These are phyloP conservation scores for Rhizopogon vesiculosus DNA, from an alignment of 768 basidiomycete species.

Conservation along the genomic window DNA sequence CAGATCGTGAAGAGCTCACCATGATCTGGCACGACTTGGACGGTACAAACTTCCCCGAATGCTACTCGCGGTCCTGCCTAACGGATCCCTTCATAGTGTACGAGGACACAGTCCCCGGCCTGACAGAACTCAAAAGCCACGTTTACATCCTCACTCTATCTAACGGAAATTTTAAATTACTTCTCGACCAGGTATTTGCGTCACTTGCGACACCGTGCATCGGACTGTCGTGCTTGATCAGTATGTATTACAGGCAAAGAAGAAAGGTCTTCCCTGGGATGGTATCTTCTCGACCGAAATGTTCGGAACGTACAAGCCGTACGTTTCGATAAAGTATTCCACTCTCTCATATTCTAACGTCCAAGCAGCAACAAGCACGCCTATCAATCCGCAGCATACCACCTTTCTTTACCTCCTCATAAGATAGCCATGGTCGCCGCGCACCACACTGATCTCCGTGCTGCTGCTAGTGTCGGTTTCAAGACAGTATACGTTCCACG, in stretches of 20 bases:
- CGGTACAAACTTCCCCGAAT: slow-evolving; percentile 29
- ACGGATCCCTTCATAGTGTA: slow-evolving; percentile 36
- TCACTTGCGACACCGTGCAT: not conserved
- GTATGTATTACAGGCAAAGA: slow-evolving; percentile 43
- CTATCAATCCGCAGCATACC: slow-evolving; percentile 44
- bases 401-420: slow-evolving; percentile 40
- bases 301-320: slow-evolving; percentile 66
- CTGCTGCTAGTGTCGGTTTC: slow-evolving; percentile 48
- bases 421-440: slow-evolving; percentile 63
- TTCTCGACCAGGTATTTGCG: slow-evolving; percentile 51
- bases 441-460: slow-evolving; percentile 53
- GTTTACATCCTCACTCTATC: slow-evolving; percentile 50
- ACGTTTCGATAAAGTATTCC: slow-evolving; percentile 12
- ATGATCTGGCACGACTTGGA: slow-evolving; percentile 57
- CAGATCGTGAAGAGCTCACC: slow-evolving; percentile 40
- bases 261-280: slow-evolving; percentile 61
- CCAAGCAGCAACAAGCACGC: slow-evolving; percentile 34
- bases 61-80: too few species aligned
- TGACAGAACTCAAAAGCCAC: slow-evolving; percentile 47
- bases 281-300: slow-evolving; percentile 56
- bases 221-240: not conserved
- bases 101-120: slow-evolving; percentile 47
- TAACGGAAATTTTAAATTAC: slow-evolving; percentile 58
- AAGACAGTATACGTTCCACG: slow-evolving; percentile 57
- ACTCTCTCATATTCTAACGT: not conserved